A percentile compares a stretch with the other conserved stretches of the same genome.
Evolutionary conservation across 768 basidiomycete genomes (phyloP).

Genomic region (Hericium rajendrae): DNA sequence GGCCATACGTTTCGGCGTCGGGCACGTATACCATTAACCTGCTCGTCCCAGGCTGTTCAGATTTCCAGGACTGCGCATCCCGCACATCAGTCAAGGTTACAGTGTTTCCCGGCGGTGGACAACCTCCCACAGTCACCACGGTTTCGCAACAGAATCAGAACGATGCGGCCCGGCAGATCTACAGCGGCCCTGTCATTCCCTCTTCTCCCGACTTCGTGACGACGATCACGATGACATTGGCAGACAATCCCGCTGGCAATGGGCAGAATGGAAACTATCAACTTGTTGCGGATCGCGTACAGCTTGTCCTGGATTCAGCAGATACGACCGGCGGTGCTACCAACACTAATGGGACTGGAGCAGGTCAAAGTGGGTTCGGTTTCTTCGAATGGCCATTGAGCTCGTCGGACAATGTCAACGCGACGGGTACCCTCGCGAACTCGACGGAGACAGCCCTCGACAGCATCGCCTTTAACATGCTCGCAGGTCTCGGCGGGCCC

Average conservation of each 20-base stretch:
- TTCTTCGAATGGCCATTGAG: constrained; percentile 81
- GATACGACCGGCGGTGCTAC: constrained; percentile 26
- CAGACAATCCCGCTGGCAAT: constrained; percentile 49
- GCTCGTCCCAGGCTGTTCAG: constrained; percentile 77
- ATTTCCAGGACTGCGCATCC: constrained; percentile 67
- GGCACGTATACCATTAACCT: constrained; percentile 82
- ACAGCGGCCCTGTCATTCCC: constrained; percentile 77
- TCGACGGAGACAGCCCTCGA: constrained; percentile 63
- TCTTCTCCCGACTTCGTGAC: constrained; percentile 61
- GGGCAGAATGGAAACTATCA: constrained; percentile 64
- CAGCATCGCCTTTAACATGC: constrained; percentile 47
- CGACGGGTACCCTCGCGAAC: constrained; percentile 55
- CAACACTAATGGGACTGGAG: constrained; percentile 21
- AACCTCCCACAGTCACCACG: constrained; percentile 55
- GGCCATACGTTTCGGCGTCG: constrained; percentile 84
- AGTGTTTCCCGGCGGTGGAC: constrained; percentile 67
- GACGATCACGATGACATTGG: constrained; percentile 68
- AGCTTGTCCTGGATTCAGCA: constrained; percentile 63
- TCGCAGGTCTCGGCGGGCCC: constrained; percentile 47
- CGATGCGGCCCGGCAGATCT: constrained; percentile 57
- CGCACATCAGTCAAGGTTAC: constrained; percentile 79
- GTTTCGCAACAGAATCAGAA: constrained; percentile 62
- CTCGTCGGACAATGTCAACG: constrained; percentile 37
- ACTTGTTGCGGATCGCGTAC: constrained; percentile 80
- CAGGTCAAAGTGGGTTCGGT: constrained; percentile 54